Evolutionary conservation across 805 yeast genomes (phyloP).

Genomic region (Kazachstania martiniae): DNA sequence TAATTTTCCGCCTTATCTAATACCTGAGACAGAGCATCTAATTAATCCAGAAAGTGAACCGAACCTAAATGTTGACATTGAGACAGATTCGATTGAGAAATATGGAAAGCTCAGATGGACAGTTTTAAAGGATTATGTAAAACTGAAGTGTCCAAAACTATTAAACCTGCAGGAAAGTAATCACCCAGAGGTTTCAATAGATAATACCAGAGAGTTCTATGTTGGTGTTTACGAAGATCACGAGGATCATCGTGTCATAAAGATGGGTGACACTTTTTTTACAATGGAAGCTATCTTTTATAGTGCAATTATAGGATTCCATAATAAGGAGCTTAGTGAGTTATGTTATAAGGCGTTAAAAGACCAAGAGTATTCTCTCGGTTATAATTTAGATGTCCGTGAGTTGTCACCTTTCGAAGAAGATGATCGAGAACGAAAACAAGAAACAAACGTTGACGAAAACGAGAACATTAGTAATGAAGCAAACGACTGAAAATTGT

Average conservation of each 20-base stretch:
- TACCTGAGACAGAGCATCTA: constrained; percentile 10
- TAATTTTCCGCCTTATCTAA: constrained; percentile 26
- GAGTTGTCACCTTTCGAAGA: constrained; percentile 19
- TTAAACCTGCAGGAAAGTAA: constrained; percentile 7
- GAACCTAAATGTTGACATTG: constrained; percentile 2
- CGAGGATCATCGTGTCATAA: constrained; percentile 12
- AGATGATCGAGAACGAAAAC: constrained; percentile 4
- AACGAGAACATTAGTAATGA: background rate
- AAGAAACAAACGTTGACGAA: background rate
- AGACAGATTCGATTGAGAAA: constrained; percentile 17
- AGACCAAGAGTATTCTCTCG: constrained; percentile 23
- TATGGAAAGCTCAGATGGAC: constrained; percentile 29
- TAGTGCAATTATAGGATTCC: constrained; percentile 27
- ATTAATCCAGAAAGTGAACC: background rate
- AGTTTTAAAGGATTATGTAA: constrained; percentile 29
- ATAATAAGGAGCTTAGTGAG: constrained; percentile 21
- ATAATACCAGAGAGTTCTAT: constrained; percentile 27
- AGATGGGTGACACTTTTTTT: constrained; percentile 10
- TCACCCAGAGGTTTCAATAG: constrained; percentile 3
- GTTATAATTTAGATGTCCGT: constrained; percentile 17
- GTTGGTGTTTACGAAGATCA: constrained; percentile 27
- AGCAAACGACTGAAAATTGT: background rate
- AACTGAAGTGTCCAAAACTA: constrained; percentile 23
- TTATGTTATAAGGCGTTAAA: constrained; percentile 16
- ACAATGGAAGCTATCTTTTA: constrained; percentile 18